Percentiles rank a stretch among this genome's conserved stretches.
Conservation (phyloP, 1,284 basidiomycete species). For the Papiliotrema laurentii region DNA sequence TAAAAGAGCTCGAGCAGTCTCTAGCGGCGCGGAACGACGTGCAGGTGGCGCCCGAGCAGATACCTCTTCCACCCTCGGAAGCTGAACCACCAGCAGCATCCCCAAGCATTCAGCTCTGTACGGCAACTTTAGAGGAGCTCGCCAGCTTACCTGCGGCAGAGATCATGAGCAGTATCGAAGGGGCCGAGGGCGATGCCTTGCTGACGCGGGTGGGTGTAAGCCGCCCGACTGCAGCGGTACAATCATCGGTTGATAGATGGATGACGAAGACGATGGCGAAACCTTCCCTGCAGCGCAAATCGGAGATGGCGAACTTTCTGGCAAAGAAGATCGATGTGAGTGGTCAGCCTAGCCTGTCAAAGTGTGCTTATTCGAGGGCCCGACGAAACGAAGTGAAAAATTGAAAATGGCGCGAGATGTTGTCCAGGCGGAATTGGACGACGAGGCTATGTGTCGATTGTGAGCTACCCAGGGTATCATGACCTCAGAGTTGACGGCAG, state of each 20-base stretch:
- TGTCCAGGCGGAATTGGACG: conserved; percentile 3
- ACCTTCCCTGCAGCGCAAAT: conserved; percentile 9
- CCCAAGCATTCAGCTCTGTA: conserved; percentile 6
- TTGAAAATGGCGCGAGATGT: conserved; percentile 1
- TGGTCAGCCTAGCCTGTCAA: background rate
- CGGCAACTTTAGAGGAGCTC: conserved; percentile 10
- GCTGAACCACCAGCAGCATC: background rate
- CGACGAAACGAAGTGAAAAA: conserved; percentile 5
- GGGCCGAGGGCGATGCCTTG: conserved; percentile 5
- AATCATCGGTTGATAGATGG: conserved; percentile 7
- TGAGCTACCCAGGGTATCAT: background rate
- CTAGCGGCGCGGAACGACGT: conserved; percentile 1
- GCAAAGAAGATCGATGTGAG: conserved; percentile 19
- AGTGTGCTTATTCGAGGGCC: background rate
- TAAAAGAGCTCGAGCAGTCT: background rate
- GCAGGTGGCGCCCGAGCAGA: background rate
- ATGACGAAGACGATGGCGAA: conserved; percentile 11
- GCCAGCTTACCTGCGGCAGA: conserved; percentile 6
- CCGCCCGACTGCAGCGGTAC: conserved; percentile 7
- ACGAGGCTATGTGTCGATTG: conserved; percentile 3
- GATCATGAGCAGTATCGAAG: conserved; percentile 15
- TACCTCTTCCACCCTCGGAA: background rate
- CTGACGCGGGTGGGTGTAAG: conserved; percentile 10
- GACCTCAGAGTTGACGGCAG: background rate
- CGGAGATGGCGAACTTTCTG: conserved; percentile 17